Evolutionary conservation across 768 basidiomycete genomes (phyloP).

Genomic region (Inosperma sp.): DNA sequence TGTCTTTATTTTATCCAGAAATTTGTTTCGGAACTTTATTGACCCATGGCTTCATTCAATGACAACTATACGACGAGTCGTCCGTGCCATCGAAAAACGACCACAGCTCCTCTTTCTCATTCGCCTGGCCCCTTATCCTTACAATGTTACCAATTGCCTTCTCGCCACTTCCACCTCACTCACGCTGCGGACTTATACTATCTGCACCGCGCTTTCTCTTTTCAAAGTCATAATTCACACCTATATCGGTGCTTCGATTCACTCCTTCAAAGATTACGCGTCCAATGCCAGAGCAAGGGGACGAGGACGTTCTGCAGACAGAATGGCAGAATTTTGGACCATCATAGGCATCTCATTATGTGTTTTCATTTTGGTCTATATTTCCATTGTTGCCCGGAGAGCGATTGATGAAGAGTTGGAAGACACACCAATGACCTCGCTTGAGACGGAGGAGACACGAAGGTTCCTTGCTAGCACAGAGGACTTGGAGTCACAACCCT

Average conservation of each 20-base stretch:
- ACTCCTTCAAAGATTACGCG: conserved; percentile 73
- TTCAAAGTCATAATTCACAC: conserved; percentile 93
- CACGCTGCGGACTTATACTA: conserved; percentile 70
- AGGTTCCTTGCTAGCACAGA: conserved; percentile 24
- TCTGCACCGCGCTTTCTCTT: conserved; percentile 77
- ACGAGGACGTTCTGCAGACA: conserved; percentile 43
- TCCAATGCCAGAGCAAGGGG: conserved; percentile 32
- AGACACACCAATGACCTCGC: conserved; percentile 28
- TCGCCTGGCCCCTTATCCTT: conserved; percentile 86
- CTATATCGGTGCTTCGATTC: conserved; percentile 78
- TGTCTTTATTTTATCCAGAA: conserved; percentile 78
- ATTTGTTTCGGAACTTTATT: conserved; percentile 67
- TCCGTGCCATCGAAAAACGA: conserved; percentile 81
- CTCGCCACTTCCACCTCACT: conserved; percentile 84
- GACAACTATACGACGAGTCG: conserved; percentile 69
- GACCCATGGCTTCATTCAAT: conserved; percentile 68
- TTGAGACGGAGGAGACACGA: conserved; percentile 21
- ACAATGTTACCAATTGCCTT: conserved; percentile 94
- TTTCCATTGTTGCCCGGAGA: conserved; percentile 73
- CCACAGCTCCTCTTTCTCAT: conserved; percentile 89
- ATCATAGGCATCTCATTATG: conserved; percentile 66
- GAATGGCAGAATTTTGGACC: conserved; percentile 58
- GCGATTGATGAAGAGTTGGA: conserved; percentile 51
- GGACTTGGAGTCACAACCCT: conserved; percentile 30
- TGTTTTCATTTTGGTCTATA: conserved; percentile 70